phyloP scores from a whole-genome alignment of 139 green algal genomes.

The Closterium sp. region DNA sequence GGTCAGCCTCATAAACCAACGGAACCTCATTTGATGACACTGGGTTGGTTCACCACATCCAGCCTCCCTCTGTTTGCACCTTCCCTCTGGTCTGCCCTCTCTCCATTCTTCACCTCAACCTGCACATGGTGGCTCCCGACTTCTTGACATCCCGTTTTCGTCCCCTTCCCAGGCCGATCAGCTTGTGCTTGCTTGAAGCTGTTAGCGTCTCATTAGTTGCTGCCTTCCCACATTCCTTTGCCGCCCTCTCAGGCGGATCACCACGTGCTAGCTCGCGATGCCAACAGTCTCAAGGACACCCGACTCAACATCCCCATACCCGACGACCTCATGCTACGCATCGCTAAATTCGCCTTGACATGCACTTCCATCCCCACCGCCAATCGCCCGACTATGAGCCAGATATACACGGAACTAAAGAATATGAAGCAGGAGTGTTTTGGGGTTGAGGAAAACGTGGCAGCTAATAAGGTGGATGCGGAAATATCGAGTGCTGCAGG shows the following conservation, averaged over 20 bases:
- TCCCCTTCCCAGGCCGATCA: background rate
- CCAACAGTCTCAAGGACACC: background rate
- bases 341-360: background rate
- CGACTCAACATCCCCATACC: background rate
- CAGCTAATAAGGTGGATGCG: background rate
- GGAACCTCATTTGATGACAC: too few species aligned
- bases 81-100: background rate
- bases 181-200: background rate
- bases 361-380: background rate
- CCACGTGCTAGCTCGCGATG: background rate
- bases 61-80: too few species aligned
- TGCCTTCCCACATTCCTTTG: background rate
- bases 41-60: too few species aligned
- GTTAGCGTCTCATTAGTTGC: background rate
- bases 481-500: background rate
- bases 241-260: background rate
- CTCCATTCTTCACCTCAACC: background rate
- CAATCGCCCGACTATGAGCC: background rate
- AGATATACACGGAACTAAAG: background rate
- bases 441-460: background rate
- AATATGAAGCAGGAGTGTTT: background rate
- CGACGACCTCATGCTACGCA: background rate
- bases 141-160: too few species aligned
- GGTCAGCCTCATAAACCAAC: too few species aligned
- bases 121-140: too few species aligned